Conservation (phyloP, 2,329 filamentous ascomycete species). For the Stemphylium vesicarium region DNA sequence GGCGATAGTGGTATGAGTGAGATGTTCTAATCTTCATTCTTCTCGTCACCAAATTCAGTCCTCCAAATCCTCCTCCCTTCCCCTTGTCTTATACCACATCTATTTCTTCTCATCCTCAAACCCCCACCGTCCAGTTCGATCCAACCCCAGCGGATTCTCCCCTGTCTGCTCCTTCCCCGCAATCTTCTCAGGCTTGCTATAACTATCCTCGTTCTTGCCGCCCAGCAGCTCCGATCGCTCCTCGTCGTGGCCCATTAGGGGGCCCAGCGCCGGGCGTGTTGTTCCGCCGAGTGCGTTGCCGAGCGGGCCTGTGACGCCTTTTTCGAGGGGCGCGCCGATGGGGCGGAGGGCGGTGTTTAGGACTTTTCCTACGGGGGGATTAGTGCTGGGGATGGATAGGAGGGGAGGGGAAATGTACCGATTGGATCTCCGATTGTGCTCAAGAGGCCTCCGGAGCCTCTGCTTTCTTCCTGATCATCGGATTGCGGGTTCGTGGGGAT, state of each 20-base stretch:
- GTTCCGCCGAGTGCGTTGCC: constrained; percentile 39
- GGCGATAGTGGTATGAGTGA: constrained; percentile 46
- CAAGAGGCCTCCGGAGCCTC: constrained; percentile 37
- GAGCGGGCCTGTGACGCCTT: constrained; percentile 46
- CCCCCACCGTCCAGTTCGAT: constrained; percentile 47
- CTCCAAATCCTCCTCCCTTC: too few relatives aligned
- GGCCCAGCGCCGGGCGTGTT: constrained; percentile 33
- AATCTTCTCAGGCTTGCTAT: constrained; percentile 46
- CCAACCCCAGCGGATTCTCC: constrained; percentile 49
- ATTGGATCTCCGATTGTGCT: constrained; percentile 41
- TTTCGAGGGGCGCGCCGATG: constrained; percentile 48
- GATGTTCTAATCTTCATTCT: constrained; percentile 40
- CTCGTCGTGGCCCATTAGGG: constrained; percentile 42
- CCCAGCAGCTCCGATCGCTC: constrained; percentile 47
- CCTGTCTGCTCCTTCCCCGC: constrained; percentile 50
- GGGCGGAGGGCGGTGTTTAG: constrained; percentile 48
- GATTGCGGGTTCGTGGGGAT: constrained; percentile 31
- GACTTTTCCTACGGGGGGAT: constrained; percentile 37
- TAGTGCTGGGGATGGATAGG: not conserved
- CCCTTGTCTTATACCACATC: too few relatives aligned
- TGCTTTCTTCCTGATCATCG: constrained; percentile 26
- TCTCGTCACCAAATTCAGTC: too few relatives aligned
- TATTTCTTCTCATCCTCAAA: constrained; percentile 38
- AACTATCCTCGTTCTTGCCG: constrained; percentile 50
- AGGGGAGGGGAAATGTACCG: constrained; percentile 24